Base-by-base conservation (phyloP, 2,329 filamentous ascomycete species). In the Ascochyta koolunga region DNA sequence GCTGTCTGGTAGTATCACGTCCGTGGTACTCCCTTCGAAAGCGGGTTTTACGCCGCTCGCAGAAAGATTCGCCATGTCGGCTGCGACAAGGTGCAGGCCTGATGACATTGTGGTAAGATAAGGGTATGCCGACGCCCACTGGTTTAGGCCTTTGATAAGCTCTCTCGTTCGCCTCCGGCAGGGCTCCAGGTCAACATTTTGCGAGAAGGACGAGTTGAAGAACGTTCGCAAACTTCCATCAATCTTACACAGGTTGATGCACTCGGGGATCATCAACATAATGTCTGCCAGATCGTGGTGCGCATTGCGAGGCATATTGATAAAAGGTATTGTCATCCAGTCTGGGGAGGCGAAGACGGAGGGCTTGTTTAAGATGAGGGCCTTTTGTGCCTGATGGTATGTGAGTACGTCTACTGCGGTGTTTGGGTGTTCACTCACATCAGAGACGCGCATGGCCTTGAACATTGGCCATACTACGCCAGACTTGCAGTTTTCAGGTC, bases 321-420 rank as follows among this genome's bases (percentile, higher is more conserved):
- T 25, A 22, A 72, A 73, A 1, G 70, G 70, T 4, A 69, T 36
- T 3, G 60, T 66, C 63, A 71, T 64, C 70, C 70, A 73, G 19
- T 69, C 64, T 2, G 44, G 55, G 0, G 58, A 58, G 0, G 68
- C 60, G 32, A 71, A 70, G 2, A 64, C 36, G 7, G 69, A 72
- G 1, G 61, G 64, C n/a, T 56, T 55, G 49, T 70, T 70, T 33
- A 67, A 61, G 13, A 72, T 52, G 5, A 70, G 51, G 1, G 64
- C 55, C 42, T 60, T 67, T 31, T 70, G 66, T 8, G 66, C 60
- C 70, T 71, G 18, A 1, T 4, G 7, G 21, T 8, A 5, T 11
- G 39, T 69, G 22, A 68, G 64, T 24, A 18, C 27, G 35, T 13
- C 5, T 2, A 4, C 11, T 1, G 18, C 31, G 5, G 6, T 5